phyloP scores from a whole-genome alignment of 2,329 filamentous ascomycete species.

The Colletotrichum tanaceti region DNA sequence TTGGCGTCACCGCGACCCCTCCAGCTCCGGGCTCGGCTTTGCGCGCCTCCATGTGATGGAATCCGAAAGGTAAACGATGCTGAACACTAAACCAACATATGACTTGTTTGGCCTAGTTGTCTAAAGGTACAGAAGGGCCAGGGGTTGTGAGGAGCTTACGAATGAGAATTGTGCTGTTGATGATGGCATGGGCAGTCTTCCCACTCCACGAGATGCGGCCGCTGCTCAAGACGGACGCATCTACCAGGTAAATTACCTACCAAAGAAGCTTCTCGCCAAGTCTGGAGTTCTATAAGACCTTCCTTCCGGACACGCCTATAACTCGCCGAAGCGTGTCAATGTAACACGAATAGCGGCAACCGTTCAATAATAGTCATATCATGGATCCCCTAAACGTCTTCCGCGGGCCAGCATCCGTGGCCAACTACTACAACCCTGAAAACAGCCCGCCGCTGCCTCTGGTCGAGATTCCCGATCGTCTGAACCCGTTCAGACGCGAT shows the following conservation, averaged over 20 bases:
- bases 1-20: not conserved
- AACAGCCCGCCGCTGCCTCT: slow-evolving; percentile 66
- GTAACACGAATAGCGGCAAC: not conserved
- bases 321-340: not conserved
- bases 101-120: too few relatives aligned
- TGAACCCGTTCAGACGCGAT: slow-evolving; percentile 68
- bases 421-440: slow-evolving; percentile 70
- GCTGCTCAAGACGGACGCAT: too few relatives aligned
- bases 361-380: not conserved
- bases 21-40: not conserved
- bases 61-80: too few relatives aligned
- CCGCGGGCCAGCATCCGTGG: slow-evolving; percentile 65
- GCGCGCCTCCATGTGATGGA: not conserved
- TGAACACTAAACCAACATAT: too few relatives aligned
- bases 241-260: too few relatives aligned
- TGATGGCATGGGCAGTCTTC: too few relatives aligned
- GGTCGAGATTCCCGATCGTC: slow-evolving; percentile 66
- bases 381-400: slow-evolving; percentile 60
- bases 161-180: too few relatives aligned
- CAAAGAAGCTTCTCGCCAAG: not conserved
- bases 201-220: too few relatives aligned
- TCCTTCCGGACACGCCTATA: not conserved
- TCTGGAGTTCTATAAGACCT: not conserved
- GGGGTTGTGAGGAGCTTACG: too few relatives aligned
- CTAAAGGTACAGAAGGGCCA: too few relatives aligned